A percentile compares a stretch with the other conserved stretches of the same genome.
These are phyloP conservation scores for Tuber indicum DNA, from an alignment of 495 filamentous ascomycete species.

Conservation along the genomic window DNA sequence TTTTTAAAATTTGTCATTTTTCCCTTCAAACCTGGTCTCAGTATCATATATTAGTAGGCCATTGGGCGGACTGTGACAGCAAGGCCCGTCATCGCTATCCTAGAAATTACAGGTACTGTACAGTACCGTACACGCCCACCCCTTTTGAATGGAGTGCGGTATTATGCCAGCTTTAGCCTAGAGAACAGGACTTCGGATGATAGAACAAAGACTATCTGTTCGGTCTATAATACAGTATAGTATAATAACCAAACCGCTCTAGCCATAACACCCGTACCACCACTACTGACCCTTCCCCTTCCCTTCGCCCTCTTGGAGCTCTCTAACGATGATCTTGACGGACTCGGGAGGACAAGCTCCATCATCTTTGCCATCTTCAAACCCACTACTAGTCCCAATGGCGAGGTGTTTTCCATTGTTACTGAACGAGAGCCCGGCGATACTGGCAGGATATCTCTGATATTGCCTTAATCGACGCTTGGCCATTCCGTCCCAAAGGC, in stretches of 20 bases:
- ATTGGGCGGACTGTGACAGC: not conserved
- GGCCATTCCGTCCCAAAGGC: constrained; percentile 86
- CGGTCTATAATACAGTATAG: constrained; percentile 2
- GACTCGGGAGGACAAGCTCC: constrained; percentile 54
- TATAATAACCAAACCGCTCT: not conserved
- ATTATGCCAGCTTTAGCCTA: not conserved
- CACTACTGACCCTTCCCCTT: constrained; percentile 64
- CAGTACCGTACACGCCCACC: not conserved
- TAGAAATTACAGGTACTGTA: not conserved
- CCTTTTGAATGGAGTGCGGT: not conserved
- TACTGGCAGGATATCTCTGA: constrained; percentile 69
- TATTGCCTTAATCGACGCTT: constrained; percentile 89
- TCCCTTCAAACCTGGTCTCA: not conserved
- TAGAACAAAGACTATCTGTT: not conserved
- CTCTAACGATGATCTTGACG: constrained; percentile 71
- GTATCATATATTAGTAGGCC: not conserved
- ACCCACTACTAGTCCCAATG: constrained; percentile 78
- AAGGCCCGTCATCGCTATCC: not conserved
- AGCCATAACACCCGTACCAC: not conserved
- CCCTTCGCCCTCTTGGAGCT: constrained; percentile 78
- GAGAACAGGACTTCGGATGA: not conserved
- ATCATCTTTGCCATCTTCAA: constrained; percentile 83
- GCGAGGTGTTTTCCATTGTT: constrained; percentile 75
- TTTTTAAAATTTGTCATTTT: not conserved
- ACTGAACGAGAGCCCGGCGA: constrained; percentile 71